Evolutionary conservation across 2,329 filamentous ascomycete species (phyloP), one percentile per base, ranked within the genome.

Genomic region (Amauroascus niger): DNA sequence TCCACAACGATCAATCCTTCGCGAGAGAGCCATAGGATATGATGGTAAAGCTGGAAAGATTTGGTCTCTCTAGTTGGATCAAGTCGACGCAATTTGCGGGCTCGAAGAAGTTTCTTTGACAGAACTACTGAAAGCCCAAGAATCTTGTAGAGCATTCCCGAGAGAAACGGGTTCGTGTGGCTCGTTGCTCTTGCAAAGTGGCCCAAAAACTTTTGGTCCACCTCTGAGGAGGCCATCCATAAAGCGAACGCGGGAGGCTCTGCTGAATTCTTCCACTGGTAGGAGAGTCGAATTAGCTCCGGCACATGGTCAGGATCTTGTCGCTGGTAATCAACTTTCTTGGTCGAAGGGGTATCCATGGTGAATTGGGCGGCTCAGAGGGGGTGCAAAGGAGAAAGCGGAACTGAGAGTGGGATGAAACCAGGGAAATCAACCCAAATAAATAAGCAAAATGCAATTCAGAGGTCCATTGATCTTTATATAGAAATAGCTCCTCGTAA

Each of bases 121-220:
- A 98, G 81, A 66, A 93, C 84, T 55, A 95, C 84, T 2, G 91
- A 95, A 13, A 97, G 78, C 0, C 93, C 93, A 9, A 97, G 79
- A 39, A 97, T 84, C 69, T 93, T 93, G 72, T 89, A 96, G 45
- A 98, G 79, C 67, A 88, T 89, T 18, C 69, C 64, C 33, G 67
- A 87, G 44, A 97, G 79, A 16, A 90, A 77, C 2, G 87, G 83
- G 65, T 91, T 93, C 62, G 87, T 83, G 56, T 79, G 74, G 65
- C 84, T 83, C 61, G 88, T 89, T 57, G 83, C 79, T 71, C 84
- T 86, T 67, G 93, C 91, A 67, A 95, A 84, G 66, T 83, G 84
- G 72, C 88, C 89, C 64, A 98, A 79, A 72, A 94, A 95, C 74
- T 97, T 98, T 74, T 95, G 90, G 70, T 98, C 93, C 58, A 97